These are phyloP conservation scores for Caloboletus inedulis DNA, from an alignment of 1,284 basidiomycete genomes.

Conservation along the genomic window DNA sequence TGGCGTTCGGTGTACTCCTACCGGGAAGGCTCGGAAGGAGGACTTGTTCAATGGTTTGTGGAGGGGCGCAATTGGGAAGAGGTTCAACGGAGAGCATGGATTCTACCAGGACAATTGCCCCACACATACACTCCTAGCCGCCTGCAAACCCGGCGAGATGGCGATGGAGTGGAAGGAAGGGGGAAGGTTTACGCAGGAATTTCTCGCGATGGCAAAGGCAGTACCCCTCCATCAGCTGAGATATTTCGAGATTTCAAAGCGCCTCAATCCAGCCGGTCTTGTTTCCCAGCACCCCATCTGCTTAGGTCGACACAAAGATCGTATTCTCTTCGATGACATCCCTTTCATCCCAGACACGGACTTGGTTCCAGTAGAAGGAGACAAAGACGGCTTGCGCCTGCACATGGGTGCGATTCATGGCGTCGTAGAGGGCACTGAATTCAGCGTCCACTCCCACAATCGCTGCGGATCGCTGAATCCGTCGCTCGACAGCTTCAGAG, in stretches of 20 bases:
- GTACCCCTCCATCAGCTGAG: conserved; percentile 51
- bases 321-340: conserved; percentile 52
- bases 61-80: conserved; percentile 43
- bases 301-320: conserved; percentile 45
- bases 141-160: conserved; percentile 48
- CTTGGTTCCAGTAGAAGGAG: conserved; percentile 43
- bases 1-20: conserved; percentile 53
- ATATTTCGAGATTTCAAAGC: conserved; percentile 47
- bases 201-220: conserved; percentile 46
- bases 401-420: conserved; percentile 59
- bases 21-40: conserved; percentile 46
- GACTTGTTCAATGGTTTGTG: conserved; percentile 55
- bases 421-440: conserved; percentile 55
- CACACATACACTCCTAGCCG: conserved; percentile 54
- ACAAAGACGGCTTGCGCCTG: conserved; percentile 43
- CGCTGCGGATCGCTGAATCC: conserved; percentile 53
- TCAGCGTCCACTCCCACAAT: conserved; percentile 60
- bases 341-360: conserved; percentile 50
- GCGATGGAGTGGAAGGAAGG: conserved; percentile 59
- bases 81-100: conserved; percentile 38
- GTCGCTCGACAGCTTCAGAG: conserved; percentile 46
- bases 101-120: conserved; percentile 44
- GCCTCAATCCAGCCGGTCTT: conserved; percentile 35
- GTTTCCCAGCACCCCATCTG: conserved; percentile 48
- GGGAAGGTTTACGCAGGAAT: conserved; percentile 53